These are phyloP conservation scores for Trichomonas tenax DNA, from an alignment of 208 protist genomes.

Conservation along the genomic window DNA sequence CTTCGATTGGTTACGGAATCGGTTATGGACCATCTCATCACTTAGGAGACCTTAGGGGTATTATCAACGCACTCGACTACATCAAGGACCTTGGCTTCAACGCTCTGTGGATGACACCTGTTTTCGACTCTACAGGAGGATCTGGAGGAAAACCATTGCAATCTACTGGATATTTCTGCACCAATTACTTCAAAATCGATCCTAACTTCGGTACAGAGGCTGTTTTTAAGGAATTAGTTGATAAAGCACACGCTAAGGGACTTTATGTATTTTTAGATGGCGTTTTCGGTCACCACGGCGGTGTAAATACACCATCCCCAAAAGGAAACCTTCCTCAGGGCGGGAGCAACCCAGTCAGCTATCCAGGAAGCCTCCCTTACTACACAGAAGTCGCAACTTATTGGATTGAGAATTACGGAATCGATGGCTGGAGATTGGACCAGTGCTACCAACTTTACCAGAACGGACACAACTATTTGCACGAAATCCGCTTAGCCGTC, in stretches of 20 bases:
- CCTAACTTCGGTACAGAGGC: neutral
- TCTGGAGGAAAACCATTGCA: neutral
- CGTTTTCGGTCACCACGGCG: neutral
- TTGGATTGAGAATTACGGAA: neutral
- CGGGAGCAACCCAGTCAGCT: neutral
- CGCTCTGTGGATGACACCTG: conserved; percentile 16
- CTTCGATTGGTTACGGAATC: neutral
- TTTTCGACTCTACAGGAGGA: neutral
- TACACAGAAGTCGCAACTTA: neutral
- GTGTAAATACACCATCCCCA: neutral
- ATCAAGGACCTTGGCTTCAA: neutral
- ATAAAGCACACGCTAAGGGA: neutral
- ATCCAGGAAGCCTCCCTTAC: neutral
- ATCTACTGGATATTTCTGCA: neutral
- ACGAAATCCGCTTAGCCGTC: neutral
- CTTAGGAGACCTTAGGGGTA: neutral
- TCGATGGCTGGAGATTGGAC: conserved; percentile 11
- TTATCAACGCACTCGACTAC: neutral
- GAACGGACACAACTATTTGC: neutral
- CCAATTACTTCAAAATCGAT: neutral
- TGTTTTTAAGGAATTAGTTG: neutral
- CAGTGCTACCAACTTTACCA: neutral
- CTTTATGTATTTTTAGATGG: neutral
- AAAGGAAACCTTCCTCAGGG: neutral
- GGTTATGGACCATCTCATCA: neutral